Evolutionary conservation across 495 filamentous ascomycete species (phyloP), one percentile per base, ranked within the genome.

Genomic region (Aspergillus cristatus): DNA sequence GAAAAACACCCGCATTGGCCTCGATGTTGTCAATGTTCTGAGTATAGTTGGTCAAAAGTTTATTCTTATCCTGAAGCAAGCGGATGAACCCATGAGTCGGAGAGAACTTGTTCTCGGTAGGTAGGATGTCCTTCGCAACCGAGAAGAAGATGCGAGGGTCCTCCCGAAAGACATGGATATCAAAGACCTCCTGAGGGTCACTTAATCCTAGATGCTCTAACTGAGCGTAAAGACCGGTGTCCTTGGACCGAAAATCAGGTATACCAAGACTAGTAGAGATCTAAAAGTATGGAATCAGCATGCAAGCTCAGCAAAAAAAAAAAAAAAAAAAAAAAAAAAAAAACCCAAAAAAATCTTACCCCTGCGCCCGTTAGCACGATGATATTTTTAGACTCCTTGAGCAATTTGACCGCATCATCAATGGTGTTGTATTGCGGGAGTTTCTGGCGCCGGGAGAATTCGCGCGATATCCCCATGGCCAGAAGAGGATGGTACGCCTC

Each of bases 21-120:
- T 98, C 91, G 33, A 98, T 81, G 50, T 97, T 96, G 65, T 98
- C 91, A 48, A 98, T 98, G 55, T 98, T 98, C 57, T 98, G 91
- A 2, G 90, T 93, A 63, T 95, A 98, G 60, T 96, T 94, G 17
- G 89, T 97, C 34, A 96, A 71, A 14, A 98, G 76, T 52, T 94
- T 94, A 14, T 77, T 79, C 55, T 89, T 86, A 42, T 88, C 71
- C 54, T 97, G 88, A 2, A 98, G 74, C n/a, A 96, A 71, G n/a
- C 78, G 78, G 46, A 98, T 93, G 64, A 98, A 98, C 28, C 79
- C 82, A 60, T 98, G 91, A 0, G 91, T 96, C 0, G 91, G 91
- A 0, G 91, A 87, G 60, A 75, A 82, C 45, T 79, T 81, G 48
- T 66, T 70, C 38, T 70, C 65, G 6, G 76, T 77, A 2, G 91